Base-by-base conservation (phyloP, 805 yeast genomes). In the Metschnikowia baotianmanensis region DNA sequence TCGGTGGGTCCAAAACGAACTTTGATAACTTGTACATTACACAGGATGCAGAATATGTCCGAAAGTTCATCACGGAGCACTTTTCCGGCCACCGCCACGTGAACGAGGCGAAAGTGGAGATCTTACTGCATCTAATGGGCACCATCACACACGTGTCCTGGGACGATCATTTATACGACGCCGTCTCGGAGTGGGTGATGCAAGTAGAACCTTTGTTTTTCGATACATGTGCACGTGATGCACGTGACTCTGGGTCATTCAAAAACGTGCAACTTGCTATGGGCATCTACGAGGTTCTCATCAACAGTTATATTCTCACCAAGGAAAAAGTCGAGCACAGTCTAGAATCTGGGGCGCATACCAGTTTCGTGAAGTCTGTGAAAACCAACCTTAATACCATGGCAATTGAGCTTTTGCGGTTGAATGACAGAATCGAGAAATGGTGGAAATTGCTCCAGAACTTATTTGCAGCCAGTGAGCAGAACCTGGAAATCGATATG, bases 271-370 rank as follows among this genome's bases (percentile, higher is more conserved):
- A 51, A 1, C 52, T 66, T 15, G 53, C 70, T 1, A 56, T 71
- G 3, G 60, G 78, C 1, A 50, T 75, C 2, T 69, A 59, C 47
- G 85, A 80, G 45, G 47, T 77, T 0, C 49, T 78, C 10, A 61
- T 73, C 0, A 77, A 80, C 47, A 46, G 48, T 20, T 74, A 64
- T 65, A 68, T 59, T 30, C 47, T 46, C 11, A 53, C 51, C 34
- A 67, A 58, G 55, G 57, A 38, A 46, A 65, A 47, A 47, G 58
- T 56, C 2, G 55, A 60, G 45, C 27, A 36, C 25, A 16, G 41
- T 1, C 31, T 56, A 5, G 50, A 58, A 6, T 53, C 53, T 17
- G 54, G 48, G 12, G 27, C 56, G 8, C 56, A 52, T 24, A 50
- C 46, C 17, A 41, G 43, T 10, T 33, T 33, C 15, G 26, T 13